Percentiles rank a stretch among this genome's conserved stretches.
Evolutionary conservation across 2,329 filamentous ascomycete genomes (phyloP).

Genomic region (Lomentospora prolificans): DNA sequence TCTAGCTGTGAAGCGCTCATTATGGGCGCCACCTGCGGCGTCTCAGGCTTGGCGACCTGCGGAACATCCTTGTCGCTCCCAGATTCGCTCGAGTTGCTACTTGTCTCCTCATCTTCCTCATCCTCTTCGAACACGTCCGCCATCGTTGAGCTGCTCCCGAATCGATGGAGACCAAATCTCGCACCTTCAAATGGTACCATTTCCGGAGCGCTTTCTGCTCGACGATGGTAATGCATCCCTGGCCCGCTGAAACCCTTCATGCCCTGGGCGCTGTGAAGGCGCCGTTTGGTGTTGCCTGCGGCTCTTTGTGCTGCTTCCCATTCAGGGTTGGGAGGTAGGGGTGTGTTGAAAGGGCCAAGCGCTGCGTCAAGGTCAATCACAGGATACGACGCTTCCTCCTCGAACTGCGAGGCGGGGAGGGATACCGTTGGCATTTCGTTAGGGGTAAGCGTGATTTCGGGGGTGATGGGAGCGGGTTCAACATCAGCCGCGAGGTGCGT

Average conservation of each 20-base stretch:
- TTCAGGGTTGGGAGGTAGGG: slow-evolving; percentile 50
- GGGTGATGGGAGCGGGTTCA: background rate
- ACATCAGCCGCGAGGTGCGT: background rate
- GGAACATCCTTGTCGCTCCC: background rate
- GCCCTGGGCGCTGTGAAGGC: slow-evolving; percentile 69
- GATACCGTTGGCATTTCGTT: slow-evolving; percentile 19
- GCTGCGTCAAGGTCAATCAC: slow-evolving; percentile 94
- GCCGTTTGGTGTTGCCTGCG: slow-evolving; percentile 47
- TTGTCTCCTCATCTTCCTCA: slow-evolving; percentile 42
- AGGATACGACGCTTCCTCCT: slow-evolving; percentile 60
- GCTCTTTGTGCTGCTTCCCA: slow-evolving; percentile 58
- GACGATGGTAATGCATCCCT: slow-evolving; percentile 66
- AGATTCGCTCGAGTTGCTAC: slow-evolving; percentile 9
- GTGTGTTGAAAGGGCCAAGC: slow-evolving; percentile 83
- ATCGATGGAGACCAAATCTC: slow-evolving; percentile 48
- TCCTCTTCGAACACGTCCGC: slow-evolving; percentile 82
- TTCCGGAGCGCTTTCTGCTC: slow-evolving; percentile 72
- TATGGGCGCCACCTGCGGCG: background rate
- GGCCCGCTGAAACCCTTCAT: slow-evolving; percentile 58
- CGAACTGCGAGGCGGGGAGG: slow-evolving; percentile 17
- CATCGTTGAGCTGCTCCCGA: slow-evolving; percentile 64
- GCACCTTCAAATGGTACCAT: slow-evolving; percentile 62
- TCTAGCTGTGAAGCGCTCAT: background rate
- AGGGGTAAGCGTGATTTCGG: slow-evolving; percentile 1
- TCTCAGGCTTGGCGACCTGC: background rate